phyloP scores from a whole-genome alignment of 441 rosid species.

The Eruca vesicaria region DNA sequence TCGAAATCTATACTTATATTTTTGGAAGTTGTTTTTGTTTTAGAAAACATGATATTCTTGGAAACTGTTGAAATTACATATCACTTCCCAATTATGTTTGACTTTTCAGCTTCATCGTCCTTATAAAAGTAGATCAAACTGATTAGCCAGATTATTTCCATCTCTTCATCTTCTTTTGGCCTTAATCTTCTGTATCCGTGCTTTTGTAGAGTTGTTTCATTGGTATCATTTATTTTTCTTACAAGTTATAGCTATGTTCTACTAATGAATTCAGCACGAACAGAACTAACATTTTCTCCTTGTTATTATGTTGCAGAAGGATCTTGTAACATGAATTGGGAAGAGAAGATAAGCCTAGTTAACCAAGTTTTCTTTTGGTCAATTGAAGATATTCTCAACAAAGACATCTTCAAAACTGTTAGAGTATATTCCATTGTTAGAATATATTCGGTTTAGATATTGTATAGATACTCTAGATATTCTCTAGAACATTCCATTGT shows the following conservation, averaged over 20 bases:
- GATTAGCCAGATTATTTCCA: too few species aligned
- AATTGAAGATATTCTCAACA: conserved; percentile 17
- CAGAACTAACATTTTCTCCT: neutral
- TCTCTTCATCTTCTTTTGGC: neutral
- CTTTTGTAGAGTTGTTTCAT: neutral
- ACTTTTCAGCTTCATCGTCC: neutral
- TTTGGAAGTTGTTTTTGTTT: neutral
- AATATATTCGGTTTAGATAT: too few species aligned
- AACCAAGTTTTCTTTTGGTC: conserved; percentile 15
- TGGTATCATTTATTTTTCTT: neutral
- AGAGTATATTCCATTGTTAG: too few species aligned
- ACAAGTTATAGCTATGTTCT: neutral
- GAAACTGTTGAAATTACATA: neutral
- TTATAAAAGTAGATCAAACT: neutral
- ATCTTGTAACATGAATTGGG: neutral
- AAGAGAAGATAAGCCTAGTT: neutral
- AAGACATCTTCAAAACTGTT: conserved; percentile 15
- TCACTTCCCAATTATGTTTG: neutral
- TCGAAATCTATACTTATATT: too few species aligned
- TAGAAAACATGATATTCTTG: neutral
- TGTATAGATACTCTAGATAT: too few species aligned
- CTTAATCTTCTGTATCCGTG: neutral
- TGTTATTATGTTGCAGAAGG: neutral
- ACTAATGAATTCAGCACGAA: neutral
- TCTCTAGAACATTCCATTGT: too few species aligned